These are phyloP conservation scores for Mycena rebaudengoi DNA, from an alignment of 768 basidiomycete genomes.

Conservation along the genomic window DNA sequence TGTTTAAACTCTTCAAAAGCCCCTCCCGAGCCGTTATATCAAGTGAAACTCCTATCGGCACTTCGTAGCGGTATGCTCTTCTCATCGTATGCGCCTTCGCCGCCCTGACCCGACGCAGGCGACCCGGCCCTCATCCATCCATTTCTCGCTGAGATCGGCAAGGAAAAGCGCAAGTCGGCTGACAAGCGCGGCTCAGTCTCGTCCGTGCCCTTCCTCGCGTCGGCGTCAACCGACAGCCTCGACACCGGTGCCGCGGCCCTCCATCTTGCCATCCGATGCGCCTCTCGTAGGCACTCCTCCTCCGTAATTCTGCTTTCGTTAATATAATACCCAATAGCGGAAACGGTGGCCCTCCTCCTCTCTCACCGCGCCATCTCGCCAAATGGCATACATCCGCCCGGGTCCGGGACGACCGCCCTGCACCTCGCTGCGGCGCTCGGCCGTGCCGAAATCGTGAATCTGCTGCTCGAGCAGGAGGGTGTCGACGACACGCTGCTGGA, in stretches of 20 bases:
- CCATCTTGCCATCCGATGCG: slow-evolving; percentile 86
- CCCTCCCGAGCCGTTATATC: slow-evolving; percentile 59
- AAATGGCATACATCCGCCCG: slow-evolving; percentile 77
- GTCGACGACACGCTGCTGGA: slow-evolving; percentile 85
- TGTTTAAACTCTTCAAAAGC: neutral
- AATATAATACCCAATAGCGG: slow-evolving; percentile 47
- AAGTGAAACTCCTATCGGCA: slow-evolving; percentile 71
- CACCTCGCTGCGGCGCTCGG: slow-evolving; percentile 76
- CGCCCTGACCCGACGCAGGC: slow-evolving; percentile 61
- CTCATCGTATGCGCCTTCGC: too few species aligned
- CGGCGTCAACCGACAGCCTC: slow-evolving; percentile 48
- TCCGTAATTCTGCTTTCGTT: neutral
- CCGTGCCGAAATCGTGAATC: slow-evolving; percentile 72
- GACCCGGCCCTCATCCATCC: slow-evolving; percentile 84
- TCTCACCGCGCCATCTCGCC: slow-evolving; percentile 82
- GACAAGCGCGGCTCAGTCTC: slow-evolving; percentile 43
- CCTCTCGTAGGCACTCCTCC: slow-evolving; percentile 60
- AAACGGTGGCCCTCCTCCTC: slow-evolving; percentile 74
- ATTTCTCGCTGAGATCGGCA: slow-evolving; percentile 78
- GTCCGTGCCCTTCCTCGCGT: too few species aligned
- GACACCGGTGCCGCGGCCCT: slow-evolving; percentile 80
- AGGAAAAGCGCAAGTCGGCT: slow-evolving; percentile 61
- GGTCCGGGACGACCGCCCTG: slow-evolving; percentile 77
- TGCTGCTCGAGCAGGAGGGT: slow-evolving; percentile 80
- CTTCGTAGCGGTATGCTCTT: slow-evolving; percentile 61